Percentiles rank a stretch among this genome's conserved stretches.
phyloP scores from a whole-genome alignment of 2,329 filamentous ascomycete species.

The Apiospora kogelbergensis region DNA sequence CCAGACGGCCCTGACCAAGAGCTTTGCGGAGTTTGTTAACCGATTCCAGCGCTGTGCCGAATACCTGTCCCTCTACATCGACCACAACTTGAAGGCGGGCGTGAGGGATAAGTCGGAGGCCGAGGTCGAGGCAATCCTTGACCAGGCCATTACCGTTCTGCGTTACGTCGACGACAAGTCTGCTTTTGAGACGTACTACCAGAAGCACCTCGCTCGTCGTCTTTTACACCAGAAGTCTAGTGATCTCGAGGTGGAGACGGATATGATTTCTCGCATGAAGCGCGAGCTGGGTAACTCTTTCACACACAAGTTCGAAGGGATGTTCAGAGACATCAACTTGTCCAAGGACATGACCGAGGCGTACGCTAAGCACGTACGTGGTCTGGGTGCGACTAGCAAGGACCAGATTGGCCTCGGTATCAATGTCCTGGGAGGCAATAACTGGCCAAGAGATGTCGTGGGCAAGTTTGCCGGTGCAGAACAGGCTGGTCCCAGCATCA shows the following conservation, averaged over 20 bases:
- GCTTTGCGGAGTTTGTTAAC: constrained; percentile 93
- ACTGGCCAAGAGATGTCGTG: constrained; percentile 93
- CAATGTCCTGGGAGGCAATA: constrained; percentile 86
- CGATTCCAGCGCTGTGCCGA: constrained; percentile 82
- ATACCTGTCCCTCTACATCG: constrained; percentile 93
- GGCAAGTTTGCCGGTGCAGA: constrained; percentile 55
- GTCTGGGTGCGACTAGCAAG: constrained; percentile 50
- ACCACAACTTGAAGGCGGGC: constrained; percentile 92
- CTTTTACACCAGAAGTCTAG: constrained; percentile 86
- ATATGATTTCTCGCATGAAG: constrained; percentile 97
- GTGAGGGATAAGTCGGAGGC: constrained; percentile 89
- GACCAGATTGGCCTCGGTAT: constrained; percentile 77
- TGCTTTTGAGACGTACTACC: constrained; percentile 95
- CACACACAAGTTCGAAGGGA: constrained; percentile 88
- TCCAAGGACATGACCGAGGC: constrained; percentile 78
- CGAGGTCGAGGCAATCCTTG: constrained; percentile 80
- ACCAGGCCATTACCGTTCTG: constrained; percentile 85
- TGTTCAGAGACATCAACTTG: constrained; percentile 95
- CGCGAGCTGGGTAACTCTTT: constrained; percentile 93
- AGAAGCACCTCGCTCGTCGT: constrained; percentile 89
- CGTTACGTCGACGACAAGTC: constrained; percentile 91
- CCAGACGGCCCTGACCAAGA: constrained; percentile 79
- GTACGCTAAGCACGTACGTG: constrained; percentile 68
- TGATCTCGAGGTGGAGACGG: constrained; percentile 88
- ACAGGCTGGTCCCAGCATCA: constrained; percentile 54